Base-by-base conservation (phyloP, 306 rosid genomes). In the Gillenia trifoliata region DNA sequence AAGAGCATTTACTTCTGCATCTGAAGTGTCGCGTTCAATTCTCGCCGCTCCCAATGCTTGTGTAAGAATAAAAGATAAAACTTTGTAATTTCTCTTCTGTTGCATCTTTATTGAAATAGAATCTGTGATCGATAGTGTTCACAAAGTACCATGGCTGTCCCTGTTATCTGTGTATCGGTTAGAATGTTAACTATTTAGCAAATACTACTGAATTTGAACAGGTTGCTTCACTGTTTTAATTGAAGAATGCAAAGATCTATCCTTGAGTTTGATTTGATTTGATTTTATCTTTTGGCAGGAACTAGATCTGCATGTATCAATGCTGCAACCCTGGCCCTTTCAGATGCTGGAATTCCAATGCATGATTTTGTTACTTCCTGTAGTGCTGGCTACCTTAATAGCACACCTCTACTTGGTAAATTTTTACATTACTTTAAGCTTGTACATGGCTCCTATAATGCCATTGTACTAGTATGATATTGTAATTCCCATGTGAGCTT, bases 331-430 rank as follows among this genome's bases (percentile, higher is more conserved):
- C 78, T 93, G 83, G 98, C 98, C 61, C 97, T 93, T 75, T 93
- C 97, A 6, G 96, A 91, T 78, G 97, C 97, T 73, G 97, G 98
- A 75, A 91, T 93, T 73, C 98, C 98, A 33, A 89, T 93, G 98
- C 83, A 87, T 12, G 98, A 93, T 79, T 89, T 93, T 80, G 98
- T 87, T 70, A 89, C 97, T 77, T 93, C 98, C 34, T 93, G 97
- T 65, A 89, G 94, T 82, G 85, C 96, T 31, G 97, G 98, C 56
- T 93, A 88, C 89, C 98, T 93, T 79, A 91, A 91, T 68, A 88
- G 87, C 81, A 89, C 90, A 23, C 88, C 94, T 77, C 78, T 93
- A 70, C 98, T 93, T 23, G 96, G 98, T 93, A 91, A 66, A 69
- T 60, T 29, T 59, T 30, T 33, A 19, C 26, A 3, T 28, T n/a